phyloP scores from a whole-genome alignment of 129 eudicot genomes.

The Glebionis coronaria region DNA sequence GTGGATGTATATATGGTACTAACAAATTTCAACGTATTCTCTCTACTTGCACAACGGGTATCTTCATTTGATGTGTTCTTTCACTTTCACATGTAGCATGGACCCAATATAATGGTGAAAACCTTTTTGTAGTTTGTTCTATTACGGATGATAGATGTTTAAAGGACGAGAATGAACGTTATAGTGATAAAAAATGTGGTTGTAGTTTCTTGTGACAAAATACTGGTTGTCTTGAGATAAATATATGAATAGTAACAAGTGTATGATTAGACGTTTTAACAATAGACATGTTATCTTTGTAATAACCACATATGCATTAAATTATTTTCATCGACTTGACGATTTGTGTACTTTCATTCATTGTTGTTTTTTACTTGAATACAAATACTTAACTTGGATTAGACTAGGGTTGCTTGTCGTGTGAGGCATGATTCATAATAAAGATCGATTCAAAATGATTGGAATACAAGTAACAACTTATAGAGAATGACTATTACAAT shows the following conservation, averaged over 20 bases:
- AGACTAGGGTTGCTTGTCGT: background rate
- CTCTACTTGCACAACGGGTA: constrained; percentile 17
- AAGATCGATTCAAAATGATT: background rate
- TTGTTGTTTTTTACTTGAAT: background rate
- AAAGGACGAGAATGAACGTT: background rate
- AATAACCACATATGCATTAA: background rate
- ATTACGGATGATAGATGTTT: background rate
- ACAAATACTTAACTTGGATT: background rate
- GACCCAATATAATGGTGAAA: constrained; percentile 27
- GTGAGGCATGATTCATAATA: background rate
- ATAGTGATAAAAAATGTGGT: background rate
- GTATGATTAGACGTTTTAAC: background rate
- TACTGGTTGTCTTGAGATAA: background rate
- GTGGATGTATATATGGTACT: background rate
- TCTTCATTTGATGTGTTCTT: constrained; percentile 28
- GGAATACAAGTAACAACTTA: background rate
- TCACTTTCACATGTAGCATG: constrained; percentile 26
- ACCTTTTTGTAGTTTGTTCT: constrained; percentile 9
- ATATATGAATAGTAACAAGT: background rate
- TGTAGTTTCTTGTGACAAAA: background rate
- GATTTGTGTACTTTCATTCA: background rate
- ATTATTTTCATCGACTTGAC: background rate
- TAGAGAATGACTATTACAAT: background rate
- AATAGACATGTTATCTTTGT: constrained; percentile 1
- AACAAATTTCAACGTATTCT: constrained; percentile 7